These are phyloP conservation scores for Pneumocystis wakefieldiae DNA, from an alignment of 1,139 yeast species.

Conservation along the genomic window DNA sequence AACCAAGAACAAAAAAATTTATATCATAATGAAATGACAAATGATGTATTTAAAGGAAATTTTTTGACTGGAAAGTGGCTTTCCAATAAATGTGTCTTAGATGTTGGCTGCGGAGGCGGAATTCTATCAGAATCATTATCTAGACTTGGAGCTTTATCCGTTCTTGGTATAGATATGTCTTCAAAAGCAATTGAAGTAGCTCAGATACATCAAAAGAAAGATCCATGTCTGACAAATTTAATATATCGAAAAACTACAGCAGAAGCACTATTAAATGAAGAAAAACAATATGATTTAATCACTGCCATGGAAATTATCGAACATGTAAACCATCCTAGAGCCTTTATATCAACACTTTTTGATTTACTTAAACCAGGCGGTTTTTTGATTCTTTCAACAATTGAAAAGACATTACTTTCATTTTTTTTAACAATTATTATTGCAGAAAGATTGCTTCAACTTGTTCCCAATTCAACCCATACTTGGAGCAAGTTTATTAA, in stretches of 20 bases:
- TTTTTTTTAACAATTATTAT: constrained; percentile 87
- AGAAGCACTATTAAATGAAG: constrained; percentile 15
- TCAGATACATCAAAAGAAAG: constrained; percentile 44
- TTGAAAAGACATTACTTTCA: constrained; percentile 74
- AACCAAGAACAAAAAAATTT: too few relatives aligned
- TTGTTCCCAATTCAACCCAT: constrained; percentile 91
- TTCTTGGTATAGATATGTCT: constrained; percentile 75
- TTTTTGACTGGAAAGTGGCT: constrained; percentile 2
- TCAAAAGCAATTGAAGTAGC: constrained; percentile 74
- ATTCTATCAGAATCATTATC: constrained; percentile 77
- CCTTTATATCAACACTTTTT: constrained; percentile 53
- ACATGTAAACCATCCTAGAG: constrained; percentile 76
- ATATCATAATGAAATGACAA: too few relatives aligned
- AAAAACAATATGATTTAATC: constrained; percentile 47
- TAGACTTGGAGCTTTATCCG: constrained; percentile 43
- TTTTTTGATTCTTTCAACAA: constrained; percentile 74
- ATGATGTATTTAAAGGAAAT: too few relatives aligned
- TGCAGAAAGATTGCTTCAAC: constrained; percentile 65
- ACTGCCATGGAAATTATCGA: constrained; percentile 92
- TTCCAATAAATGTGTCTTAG: constrained; percentile 46
- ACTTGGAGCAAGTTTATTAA: constrained; percentile 74
- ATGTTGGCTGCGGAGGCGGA: constrained; percentile 98
- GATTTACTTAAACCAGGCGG: constrained; percentile 63
- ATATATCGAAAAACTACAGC: constrained; percentile 46
- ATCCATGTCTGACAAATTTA: constrained; percentile 44